Conservation (phyloP, 2,329 filamentous ascomycete species). For the Phialophora macrospora region DNA sequence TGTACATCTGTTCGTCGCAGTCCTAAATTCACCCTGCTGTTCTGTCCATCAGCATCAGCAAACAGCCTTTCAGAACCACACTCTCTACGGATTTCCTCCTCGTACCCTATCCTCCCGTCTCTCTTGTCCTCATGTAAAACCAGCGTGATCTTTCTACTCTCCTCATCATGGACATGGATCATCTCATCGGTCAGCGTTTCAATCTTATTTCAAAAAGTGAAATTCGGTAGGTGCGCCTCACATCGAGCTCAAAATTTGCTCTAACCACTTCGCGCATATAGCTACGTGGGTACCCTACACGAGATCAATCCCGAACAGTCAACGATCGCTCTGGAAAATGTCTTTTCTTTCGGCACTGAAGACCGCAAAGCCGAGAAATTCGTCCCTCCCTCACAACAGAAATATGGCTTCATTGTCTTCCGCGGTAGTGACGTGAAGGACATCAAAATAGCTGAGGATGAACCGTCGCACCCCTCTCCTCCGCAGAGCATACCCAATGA, state of each 20-base stretch:
- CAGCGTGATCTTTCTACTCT: conserved; percentile 38
- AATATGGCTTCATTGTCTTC: conserved; percentile 99
- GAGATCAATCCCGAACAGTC: conserved; percentile 98
- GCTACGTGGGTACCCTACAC: conserved; percentile 93
- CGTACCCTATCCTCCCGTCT: conserved; percentile 6
- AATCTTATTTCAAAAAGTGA: conserved; percentile 97
- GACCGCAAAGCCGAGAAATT: conserved; percentile 82
- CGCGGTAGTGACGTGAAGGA: conserved; percentile 98
- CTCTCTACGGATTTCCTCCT: conserved; percentile 29
- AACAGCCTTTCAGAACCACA: conserved; percentile 5
- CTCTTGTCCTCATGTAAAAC: conserved; percentile 32
- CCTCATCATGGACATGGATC: conserved; percentile 55
- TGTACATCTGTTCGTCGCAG: conserved; percentile 1
- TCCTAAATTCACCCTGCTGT: conserved; percentile 34
- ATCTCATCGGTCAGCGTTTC: conserved; percentile 73
- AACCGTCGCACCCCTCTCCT: conserved; percentile 66
- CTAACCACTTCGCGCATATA: conserved; percentile 53
- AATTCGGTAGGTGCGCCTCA: conserved; percentile 70
- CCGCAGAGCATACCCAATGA: conserved; percentile 78
- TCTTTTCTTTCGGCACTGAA: conserved; percentile 92
- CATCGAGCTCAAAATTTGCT: conserved; percentile 32
- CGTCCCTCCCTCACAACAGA: conserved; percentile 78
- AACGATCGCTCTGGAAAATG: conserved; percentile 95
- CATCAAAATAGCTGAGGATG: conserved; percentile 85
- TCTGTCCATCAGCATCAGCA: conserved; percentile 25